These are phyloP conservation scores for Protomyces pachydermus DNA, from an alignment of 1,139 yeast species.

Conservation along the genomic window DNA sequence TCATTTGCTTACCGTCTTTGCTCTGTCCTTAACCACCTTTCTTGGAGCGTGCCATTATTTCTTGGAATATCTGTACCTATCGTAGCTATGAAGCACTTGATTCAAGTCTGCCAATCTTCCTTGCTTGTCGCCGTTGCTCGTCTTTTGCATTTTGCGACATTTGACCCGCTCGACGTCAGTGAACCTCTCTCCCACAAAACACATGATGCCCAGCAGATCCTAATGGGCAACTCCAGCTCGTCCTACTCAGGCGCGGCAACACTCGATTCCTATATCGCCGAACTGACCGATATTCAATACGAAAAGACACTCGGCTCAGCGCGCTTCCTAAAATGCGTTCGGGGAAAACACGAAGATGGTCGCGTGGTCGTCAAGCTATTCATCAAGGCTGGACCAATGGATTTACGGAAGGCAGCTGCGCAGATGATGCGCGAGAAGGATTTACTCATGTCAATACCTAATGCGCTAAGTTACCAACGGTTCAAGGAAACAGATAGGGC, in stretches of 20 bases:
- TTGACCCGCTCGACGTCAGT: neutral
- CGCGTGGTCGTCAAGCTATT: slow-evolving; percentile 71
- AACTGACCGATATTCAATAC: slow-evolving; percentile 67
- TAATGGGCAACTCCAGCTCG: slow-evolving; percentile 37
- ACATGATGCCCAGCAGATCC: neutral
- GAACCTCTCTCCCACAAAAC: neutral
- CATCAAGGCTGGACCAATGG: slow-evolving; percentile 55
- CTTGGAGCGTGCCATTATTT: too few relatives aligned
- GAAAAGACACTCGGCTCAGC: slow-evolving; percentile 66
- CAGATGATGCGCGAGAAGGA: slow-evolving; percentile 37
- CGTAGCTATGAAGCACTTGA: neutral
- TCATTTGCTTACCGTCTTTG: too few relatives aligned
- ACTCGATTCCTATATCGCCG: slow-evolving; percentile 80
- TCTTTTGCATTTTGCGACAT: neutral
- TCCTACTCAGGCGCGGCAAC: slow-evolving; percentile 93
- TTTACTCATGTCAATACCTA: slow-evolving; percentile 47
- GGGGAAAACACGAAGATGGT: slow-evolving; percentile 60
- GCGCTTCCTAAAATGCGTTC: slow-evolving; percentile 78
- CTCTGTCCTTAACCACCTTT: too few relatives aligned
- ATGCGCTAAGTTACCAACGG: slow-evolving; percentile 65
- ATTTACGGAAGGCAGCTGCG: neutral
- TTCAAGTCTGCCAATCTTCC: too few relatives aligned
- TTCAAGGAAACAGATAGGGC: slow-evolving; percentile 87
- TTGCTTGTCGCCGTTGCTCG: too few relatives aligned
- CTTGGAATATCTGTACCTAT: neutral